Conservation (phyloP, 257 asterid genomes). For the Solanum neorickii region DNA sequence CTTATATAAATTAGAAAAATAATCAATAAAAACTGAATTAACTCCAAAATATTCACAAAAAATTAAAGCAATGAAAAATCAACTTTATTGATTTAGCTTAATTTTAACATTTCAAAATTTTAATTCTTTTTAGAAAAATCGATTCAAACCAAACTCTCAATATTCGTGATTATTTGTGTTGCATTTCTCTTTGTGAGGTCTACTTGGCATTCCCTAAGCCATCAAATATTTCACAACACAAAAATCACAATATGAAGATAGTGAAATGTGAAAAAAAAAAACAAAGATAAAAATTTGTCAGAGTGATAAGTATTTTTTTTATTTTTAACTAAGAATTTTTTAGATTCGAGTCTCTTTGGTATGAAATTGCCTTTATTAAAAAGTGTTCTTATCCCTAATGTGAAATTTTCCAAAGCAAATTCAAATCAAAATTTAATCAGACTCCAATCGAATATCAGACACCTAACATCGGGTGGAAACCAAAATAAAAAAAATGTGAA, state of each 20-base stretch:
- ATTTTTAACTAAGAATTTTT: too few species aligned
- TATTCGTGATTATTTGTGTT: background rate
- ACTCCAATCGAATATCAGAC: fast-evolving
- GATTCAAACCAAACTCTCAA: background rate
- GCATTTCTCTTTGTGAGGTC: background rate
- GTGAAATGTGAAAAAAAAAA: background rate
- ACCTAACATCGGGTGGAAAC: fast-evolving
- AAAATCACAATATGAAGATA: background rate
- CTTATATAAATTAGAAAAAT: too few species aligned
- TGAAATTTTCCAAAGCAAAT: fast-evolving
- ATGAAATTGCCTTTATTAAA: too few species aligned
- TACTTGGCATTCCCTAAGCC: background rate
- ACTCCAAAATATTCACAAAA: too few species aligned
- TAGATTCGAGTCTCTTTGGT: fast-evolving
- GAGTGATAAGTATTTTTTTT: too few species aligned
- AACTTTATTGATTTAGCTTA: too few species aligned
- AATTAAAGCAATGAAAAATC: background rate
- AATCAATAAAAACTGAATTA: too few species aligned
- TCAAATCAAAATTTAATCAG: too few species aligned
- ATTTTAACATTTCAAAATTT: too few species aligned
- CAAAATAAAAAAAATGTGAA: background rate
- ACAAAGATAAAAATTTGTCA: fast-evolving
- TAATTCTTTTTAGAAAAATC: too few species aligned
- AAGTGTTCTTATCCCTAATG: too few species aligned
- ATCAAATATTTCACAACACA: background rate